These are phyloP conservation scores for Spinacia oleracea DNA, from an alignment of 179 eudicot genomes.

Conservation along the genomic window DNA sequence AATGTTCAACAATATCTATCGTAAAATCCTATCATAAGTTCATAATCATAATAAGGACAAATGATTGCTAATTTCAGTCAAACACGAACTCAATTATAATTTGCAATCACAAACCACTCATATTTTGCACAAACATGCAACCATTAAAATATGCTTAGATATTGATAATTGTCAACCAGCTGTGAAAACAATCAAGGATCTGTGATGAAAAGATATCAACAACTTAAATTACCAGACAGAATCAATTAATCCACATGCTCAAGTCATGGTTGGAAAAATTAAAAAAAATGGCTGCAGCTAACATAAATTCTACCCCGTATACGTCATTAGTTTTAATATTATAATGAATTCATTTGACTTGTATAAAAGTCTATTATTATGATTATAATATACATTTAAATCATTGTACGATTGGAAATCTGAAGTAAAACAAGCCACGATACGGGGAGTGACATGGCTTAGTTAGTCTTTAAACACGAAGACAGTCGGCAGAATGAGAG, in stretches of 20 bases:
- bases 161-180: slow-evolving; percentile 19
- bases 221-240: slow-evolving; percentile 3
- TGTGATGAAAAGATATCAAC: not conserved
- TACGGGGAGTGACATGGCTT: slow-evolving; percentile 11
- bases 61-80: slow-evolving; percentile 9
- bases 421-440: not conserved
- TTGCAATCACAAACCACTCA: not conserved
- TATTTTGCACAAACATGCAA: not conserved
- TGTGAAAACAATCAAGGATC: not conserved
- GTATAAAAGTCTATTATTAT: not conserved
- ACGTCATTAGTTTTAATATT: slow-evolving; percentile 18
- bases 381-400: not conserved
- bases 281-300: slow-evolving; percentile 10
- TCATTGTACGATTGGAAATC: not conserved
- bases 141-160: not conserved
- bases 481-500: slow-evolving; percentile 2
- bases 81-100: slow-evolving; percentile 17
- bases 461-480: slow-evolving; percentile 20
- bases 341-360: not conserved
- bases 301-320: not conserved
- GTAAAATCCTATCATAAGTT: not conserved
- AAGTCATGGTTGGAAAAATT: not conserved
- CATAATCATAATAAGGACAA: not conserved
- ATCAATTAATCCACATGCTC: slow-evolving; percentile 22
- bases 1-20: not conserved